phyloP scores from a whole-genome alignment of 768 basidiomycete genomes.

The Amanita fuliginea region DNA sequence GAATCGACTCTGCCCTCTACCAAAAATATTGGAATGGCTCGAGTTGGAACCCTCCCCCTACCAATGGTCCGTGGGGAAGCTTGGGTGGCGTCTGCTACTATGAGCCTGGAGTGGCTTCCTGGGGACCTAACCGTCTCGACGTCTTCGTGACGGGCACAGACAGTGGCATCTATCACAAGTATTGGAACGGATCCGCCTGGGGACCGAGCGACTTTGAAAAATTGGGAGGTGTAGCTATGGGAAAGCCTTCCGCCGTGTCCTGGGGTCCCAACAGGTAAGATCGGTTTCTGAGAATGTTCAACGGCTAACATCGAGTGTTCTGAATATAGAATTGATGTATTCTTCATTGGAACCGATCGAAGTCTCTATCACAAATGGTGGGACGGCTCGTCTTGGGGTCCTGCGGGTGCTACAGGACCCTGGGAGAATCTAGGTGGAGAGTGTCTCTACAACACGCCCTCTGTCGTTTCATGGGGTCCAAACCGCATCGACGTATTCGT shows the following conservation, averaged over 20 bases:
- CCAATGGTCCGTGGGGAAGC: neutral
- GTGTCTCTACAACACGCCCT: neutral
- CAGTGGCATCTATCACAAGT: constrained; percentile 8
- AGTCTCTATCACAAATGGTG: neutral
- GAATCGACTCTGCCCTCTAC: constrained; percentile 10
- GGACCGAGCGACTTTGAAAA: constrained; percentile 2
- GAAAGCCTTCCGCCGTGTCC: neutral
- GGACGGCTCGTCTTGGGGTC: neutral
- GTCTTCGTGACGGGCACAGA: constrained; percentile 9
- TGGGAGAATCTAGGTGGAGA: neutral
- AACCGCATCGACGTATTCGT: neutral
- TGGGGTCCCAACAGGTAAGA: too few species aligned
- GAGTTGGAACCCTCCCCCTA: neutral
- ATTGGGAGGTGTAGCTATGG: constrained; percentile 6
- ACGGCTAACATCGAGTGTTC: too few species aligned
- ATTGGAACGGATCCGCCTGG: constrained; percentile 8
- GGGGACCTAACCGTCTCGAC: constrained; percentile 10
- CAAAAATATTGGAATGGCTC: constrained; percentile 9
- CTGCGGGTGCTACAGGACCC: too few species aligned
- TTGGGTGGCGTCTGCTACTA: neutral
- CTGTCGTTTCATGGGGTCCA: neutral
- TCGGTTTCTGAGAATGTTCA: too few species aligned
- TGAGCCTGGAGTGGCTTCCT: constrained; percentile 8
- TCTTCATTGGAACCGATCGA: too few species aligned
- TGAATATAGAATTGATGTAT: too few species aligned